These are phyloP conservation scores for Pezicula radicicola DNA, from an alignment of 2,329 filamentous ascomycete species.

Conservation along the genomic window DNA sequence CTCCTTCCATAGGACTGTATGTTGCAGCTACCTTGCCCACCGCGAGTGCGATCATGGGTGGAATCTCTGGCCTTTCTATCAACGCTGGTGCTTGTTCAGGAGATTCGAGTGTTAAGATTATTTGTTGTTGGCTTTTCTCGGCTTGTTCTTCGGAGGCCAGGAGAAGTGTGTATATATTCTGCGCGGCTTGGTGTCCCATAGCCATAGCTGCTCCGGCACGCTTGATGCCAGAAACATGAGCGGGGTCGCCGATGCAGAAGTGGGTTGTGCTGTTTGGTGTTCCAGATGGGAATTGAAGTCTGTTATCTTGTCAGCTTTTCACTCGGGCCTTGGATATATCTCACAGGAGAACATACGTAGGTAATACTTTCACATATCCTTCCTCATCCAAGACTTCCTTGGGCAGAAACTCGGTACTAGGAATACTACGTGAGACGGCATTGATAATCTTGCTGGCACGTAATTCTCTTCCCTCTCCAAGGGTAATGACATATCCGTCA, in stretches of 20 bases:
- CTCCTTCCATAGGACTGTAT: constrained; percentile 54
- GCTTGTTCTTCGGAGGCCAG: constrained; percentile 35
- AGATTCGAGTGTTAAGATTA: too few relatives aligned
- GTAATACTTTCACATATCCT: constrained; percentile 61
- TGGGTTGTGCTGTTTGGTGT: constrained; percentile 57
- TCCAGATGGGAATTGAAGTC: constrained; percentile 49
- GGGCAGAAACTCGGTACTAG: constrained; percentile 63
- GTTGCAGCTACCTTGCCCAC: constrained; percentile 66
- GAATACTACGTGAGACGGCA: constrained; percentile 60
- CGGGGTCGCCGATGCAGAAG: constrained; percentile 67
- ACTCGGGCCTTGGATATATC: constrained; percentile 4
- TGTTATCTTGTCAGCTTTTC: constrained; percentile 19
- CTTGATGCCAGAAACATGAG: constrained; percentile 73
- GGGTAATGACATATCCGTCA: constrained; percentile 36
- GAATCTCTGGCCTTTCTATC: constrained; percentile 47
- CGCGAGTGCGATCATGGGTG: constrained; percentile 66
- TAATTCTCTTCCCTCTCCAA: constrained; percentile 58
- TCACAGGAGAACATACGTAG: constrained; percentile 39
- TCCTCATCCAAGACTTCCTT: constrained; percentile 53
- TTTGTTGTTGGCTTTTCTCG: constrained; percentile 19
- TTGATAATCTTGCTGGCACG: constrained; percentile 63
- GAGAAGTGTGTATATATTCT: constrained; percentile 64
- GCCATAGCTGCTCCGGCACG: constrained; percentile 75
- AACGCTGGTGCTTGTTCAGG: constrained; percentile 32
- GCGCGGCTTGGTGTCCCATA: constrained; percentile 62